Evolutionary conservation across 495 filamentous ascomycete species (phyloP), one percentile per base, ranked within the genome.

Genomic region (Lasiosphaeria miniovina): DNA sequence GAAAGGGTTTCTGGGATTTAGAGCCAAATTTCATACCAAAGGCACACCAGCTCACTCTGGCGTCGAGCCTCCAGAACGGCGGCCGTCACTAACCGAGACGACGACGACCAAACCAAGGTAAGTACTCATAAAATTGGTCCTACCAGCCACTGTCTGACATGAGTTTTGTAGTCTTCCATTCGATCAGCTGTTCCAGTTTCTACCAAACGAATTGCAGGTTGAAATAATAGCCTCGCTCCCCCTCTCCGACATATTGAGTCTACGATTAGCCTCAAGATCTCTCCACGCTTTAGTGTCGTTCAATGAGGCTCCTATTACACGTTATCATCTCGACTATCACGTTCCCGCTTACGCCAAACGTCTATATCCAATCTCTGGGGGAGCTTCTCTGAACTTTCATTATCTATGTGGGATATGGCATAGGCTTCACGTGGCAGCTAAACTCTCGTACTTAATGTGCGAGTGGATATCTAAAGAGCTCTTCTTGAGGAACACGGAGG

Each of bases 401-500:
- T 80, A 84, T 52, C 72, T 84, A 6, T 84, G 81, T 59, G 78
- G 82, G 32, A 73, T 84, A 67, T 84, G 82, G 82, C 82, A 84
- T 61, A 74, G 82, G 33, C 64, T 84, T 0, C 80, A 83, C 59
- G 80, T 84, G 45, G 80, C 81, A 35, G 71, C 76, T 4, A 84
- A 84, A 60, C 66, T 84, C 10, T 79, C 81, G 0, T 74, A 74
- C 45, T 61, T 82, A 54, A 84, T 83, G 64, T 76, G 79, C 43
- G 78, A 81, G 49, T 76, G 80, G 72, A 77, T 82, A n/a, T 78
- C 77, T 33, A 83, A 82, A 55, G 82, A 84, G 49, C 76, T 83
- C 40, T 83, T 84, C 58, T 66, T 81, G 24, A 72, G 77, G 57
- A 79, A 70, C 17, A 81, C 81, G 14, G 75, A 77, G 62, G 73